Conservation (phyloP, 331 rosid species). For the Telfairia occidentalis region DNA sequence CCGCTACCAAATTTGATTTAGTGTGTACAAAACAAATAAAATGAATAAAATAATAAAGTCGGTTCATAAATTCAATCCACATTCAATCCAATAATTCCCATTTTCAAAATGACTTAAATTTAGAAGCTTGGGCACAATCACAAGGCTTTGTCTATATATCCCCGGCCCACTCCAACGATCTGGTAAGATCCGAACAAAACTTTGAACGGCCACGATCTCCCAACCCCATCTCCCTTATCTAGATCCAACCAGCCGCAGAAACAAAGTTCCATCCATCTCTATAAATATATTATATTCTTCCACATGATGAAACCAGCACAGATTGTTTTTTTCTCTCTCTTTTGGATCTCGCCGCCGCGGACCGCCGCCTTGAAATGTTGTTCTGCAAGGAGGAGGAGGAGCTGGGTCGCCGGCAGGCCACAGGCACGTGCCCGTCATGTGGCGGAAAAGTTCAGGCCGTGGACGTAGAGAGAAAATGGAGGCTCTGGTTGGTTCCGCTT, state of each 20-base stretch:
- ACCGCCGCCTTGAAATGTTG: neutral
- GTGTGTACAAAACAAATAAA: neutral
- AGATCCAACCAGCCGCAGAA: neutral
- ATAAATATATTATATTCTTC: neutral
- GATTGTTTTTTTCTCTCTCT: too few relatives aligned
- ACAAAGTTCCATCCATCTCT: neutral
- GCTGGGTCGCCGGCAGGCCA: constrained; percentile 54
- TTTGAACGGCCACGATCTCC: neutral
- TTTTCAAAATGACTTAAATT: neutral
- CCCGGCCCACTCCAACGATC: neutral
- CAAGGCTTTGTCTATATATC: neutral
- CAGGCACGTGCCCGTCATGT: constrained; percentile 71
- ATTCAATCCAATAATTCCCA: neutral
- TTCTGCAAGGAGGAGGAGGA: constrained; percentile 35
- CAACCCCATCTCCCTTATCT: neutral
- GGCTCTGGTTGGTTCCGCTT: constrained; percentile 49
- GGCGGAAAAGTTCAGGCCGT: constrained; percentile 65
- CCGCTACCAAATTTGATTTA: neutral
- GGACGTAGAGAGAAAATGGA: constrained; percentile 60
- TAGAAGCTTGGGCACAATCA: neutral
- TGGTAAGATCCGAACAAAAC: neutral
- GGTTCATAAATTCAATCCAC: neutral
- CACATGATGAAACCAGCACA: neutral
- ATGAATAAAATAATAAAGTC: neutral
- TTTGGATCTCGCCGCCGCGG: neutral